Conservation (phyloP, 306 rosid genomes). For the Biancaea sappan region DNA sequence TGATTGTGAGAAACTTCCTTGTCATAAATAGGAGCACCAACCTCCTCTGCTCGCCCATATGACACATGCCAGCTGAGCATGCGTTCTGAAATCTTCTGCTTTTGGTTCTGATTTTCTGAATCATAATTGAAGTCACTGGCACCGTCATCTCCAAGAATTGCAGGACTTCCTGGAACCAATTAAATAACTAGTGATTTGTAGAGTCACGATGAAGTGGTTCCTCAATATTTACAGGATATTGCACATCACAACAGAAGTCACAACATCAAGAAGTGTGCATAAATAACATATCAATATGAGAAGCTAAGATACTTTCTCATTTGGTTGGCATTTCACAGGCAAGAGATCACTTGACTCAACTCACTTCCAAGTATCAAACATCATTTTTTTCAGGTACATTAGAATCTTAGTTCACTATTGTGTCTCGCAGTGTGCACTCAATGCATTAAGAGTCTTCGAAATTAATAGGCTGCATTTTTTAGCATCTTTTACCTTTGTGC, state of each 20-base stretch:
- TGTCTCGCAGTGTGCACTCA: not conserved
- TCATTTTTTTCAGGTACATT: not conserved
- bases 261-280: conserved; percentile 4
- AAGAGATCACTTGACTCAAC: not conserved
- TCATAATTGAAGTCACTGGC: conserved; percentile 67
- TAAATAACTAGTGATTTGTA: not conserved
- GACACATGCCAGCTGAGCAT: conserved; percentile 90
- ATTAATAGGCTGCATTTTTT: not conserved
- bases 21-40: conserved; percentile 63
- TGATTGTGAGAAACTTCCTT: conserved; percentile 83
- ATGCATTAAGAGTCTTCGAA: conserved; percentile 1
- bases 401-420: not conserved
- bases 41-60: conserved; percentile 69
- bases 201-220: not conserved
- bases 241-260: conserved; percentile 5
- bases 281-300: not conserved
- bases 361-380: not conserved
- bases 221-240: not conserved
- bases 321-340: not conserved
- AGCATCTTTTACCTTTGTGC: conserved; percentile 66
- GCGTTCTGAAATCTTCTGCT: conserved; percentile 88
- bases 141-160: conserved; percentile 78
- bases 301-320: not conserved
- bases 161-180: conserved; percentile 82
- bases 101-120: conserved; percentile 77